These are phyloP conservation scores for Ustilago curta DNA, from an alignment of 1,284 basidiomycete genomes.

Conservation along the genomic window DNA sequence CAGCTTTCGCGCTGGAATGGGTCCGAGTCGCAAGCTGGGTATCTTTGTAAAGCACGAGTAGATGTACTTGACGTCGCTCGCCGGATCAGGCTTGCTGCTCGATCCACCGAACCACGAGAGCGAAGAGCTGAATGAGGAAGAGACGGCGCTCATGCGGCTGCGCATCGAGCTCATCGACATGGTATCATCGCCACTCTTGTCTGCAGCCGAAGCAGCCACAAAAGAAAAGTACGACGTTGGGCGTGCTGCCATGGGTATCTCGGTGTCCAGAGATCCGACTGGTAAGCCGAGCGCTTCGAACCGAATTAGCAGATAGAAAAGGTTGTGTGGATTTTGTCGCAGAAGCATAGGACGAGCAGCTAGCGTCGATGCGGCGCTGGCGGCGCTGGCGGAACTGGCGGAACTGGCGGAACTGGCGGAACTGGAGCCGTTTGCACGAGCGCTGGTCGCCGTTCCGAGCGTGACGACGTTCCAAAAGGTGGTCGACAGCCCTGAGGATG, in stretches of 20 bases:
- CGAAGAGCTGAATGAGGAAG: conserved; percentile 73
- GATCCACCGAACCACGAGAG: conserved; percentile 44
- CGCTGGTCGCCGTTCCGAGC: conserved; percentile 26
- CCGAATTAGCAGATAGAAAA: conserved; percentile 88
- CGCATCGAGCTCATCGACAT: conserved; percentile 81
- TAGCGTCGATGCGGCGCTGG: background rate
- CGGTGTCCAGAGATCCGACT: conserved; percentile 84
- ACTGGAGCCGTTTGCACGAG: background rate
- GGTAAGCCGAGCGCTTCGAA: conserved; percentile 80
- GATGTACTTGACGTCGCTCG: conserved; percentile 79
- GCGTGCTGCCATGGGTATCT: conserved; percentile 60
- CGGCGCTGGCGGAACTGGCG: conserved; percentile 3
- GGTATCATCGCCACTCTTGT: conserved; percentile 72
- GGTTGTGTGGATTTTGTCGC: conserved; percentile 80
- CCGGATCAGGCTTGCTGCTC: conserved; percentile 73
- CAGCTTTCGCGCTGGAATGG: conserved; percentile 74
- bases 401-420: background rate
- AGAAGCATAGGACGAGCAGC: conserved; percentile 71
- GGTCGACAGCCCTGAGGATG: conserved; percentile 17
- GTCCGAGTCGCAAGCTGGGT: conserved; percentile 75
- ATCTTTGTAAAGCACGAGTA: conserved; percentile 89
- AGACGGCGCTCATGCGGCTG: conserved; percentile 81
- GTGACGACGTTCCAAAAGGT: conserved; percentile 47
- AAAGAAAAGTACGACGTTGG: conserved; percentile 74
- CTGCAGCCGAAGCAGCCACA: conserved; percentile 27